Base-by-base conservation (phyloP, 2,329 filamentous ascomycete species). In the Ampelomyces quisqualis region DNA sequence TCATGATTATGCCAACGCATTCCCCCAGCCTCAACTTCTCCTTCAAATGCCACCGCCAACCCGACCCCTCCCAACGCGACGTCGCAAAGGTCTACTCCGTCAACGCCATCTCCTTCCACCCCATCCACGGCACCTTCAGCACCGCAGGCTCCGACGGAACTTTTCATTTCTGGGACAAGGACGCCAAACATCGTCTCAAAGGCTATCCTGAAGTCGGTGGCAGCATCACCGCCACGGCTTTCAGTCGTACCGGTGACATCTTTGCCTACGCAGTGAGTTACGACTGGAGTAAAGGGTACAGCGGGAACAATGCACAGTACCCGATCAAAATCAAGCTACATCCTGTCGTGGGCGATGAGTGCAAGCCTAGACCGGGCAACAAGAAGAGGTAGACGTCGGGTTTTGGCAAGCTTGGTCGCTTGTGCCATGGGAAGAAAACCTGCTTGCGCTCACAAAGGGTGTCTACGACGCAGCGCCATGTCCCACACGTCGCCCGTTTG, bases 101-200 rank as follows among this genome's bases (percentile, higher is more conserved):
- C 64, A 98, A 98, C 73, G 86, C 90, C 56, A 98, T 98, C 69
- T 94, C 88, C 17, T 97, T 97, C 82, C 93, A 98, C 73, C 93
- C 93, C 1, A 78, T 87, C 9, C 90, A 96, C 70, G 93, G 93
- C 62, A 98, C 93, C n/a, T 98, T 98, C 75, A 94, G 87, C 72
- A 98, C 93, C 2, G 90, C 93, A 33, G 93, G 93, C 40, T 87
- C 85, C 22, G 93, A 98, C 70, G 93, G 93, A 39, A 96, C 93
- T 1, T 98, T 97, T 77, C 88, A 93, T 74, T 93, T 91, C 78
- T 93, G 88, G 88, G 93, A 98, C 67, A 77, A 76, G 66, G 75
- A 77, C 55, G 73, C 73, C 36, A 76, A 76, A 57, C 74, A 76
- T 60, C 65, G 73, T 36, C 65, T 76, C 42, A 76, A 76, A 77